Conservation (phyloP, 2,329 filamentous ascomycete genomes). For the Cercospora canescens region DNA sequence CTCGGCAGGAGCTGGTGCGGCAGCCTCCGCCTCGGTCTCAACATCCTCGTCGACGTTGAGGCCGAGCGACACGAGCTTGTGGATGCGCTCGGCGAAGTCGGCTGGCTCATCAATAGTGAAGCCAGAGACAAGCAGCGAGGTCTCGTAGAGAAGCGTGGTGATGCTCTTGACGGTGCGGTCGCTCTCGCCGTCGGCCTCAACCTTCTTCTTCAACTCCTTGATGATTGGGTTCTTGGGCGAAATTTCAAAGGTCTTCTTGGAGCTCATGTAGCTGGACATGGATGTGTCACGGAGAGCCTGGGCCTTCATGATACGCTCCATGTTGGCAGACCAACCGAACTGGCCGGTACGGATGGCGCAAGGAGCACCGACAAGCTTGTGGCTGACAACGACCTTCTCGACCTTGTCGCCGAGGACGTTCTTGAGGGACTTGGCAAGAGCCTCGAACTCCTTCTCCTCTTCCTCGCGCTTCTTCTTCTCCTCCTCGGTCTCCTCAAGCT, state of each 20-base stretch:
- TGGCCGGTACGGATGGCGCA: slow-evolving; percentile 99
- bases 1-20: slow-evolving; percentile 60
- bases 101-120: slow-evolving; percentile 99
- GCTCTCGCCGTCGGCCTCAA: slow-evolving; percentile 94
- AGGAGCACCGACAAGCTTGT: slow-evolving; percentile 93
- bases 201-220: slow-evolving; percentile 99
- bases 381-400: slow-evolving; percentile 98
- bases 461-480: slow-evolving; percentile 95
- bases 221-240: slow-evolving; percentile 98
- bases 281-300: slow-evolving; percentile 99
- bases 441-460: slow-evolving; percentile 98
- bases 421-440: slow-evolving; percentile 94
- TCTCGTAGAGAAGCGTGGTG: slow-evolving; percentile 97
- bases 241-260: slow-evolving; percentile 99
- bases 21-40: slow-evolving; percentile 63
- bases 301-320: slow-evolving; percentile 99
- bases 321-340: slow-evolving; percentile 99
- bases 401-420: slow-evolving; percentile 99
- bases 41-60: slow-evolving; percentile 96
- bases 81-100: slow-evolving; percentile 96
- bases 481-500: slow-evolving; percentile 99
- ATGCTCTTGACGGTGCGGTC: slow-evolving; percentile 99
- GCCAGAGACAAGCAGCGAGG: slow-evolving; percentile 94
- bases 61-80: slow-evolving; percentile 98
- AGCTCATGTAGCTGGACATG: slow-evolving; percentile 99